Base-by-base conservation (phyloP, 192 early-diverging fungal species). In the Borealophlyctis nickersoniae region DNA sequence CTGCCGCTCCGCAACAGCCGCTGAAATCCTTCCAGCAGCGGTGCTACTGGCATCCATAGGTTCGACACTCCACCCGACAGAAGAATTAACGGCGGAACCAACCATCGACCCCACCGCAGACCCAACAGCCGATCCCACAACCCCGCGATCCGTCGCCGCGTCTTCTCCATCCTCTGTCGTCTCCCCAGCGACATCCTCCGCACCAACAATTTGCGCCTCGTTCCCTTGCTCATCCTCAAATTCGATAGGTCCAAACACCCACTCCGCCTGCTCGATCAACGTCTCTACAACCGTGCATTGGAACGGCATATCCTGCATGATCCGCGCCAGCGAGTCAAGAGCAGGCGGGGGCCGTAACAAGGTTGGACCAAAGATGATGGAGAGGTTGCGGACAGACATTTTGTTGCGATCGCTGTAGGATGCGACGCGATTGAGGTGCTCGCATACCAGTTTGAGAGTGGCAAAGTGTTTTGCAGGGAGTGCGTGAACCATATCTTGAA, bases 311-410 rank as follows among this genome's bases (percentile, higher is more conserved):
- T 81, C 75, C 30, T 52, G 32, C 52, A 81, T 67, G 0, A 63
- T 28, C 4, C 69, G 60, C 28, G 52, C 63, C 27, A 73, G 50
- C 0, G 62, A 55, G 56, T 79, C 73, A 23, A 69, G 23, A 4
- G 63, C 64, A 1, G 74, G 75, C 4, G 73, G 74, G 4, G 69
- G 71, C 31, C 55, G n/a, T 9, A 81, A 56, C 29, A 98, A 67
- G 3, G 90, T 95, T 11, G 92, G 92, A 3, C 88, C 94, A 88
- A 98, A 96, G 28, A 98, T 92, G 34, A 96, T 92, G 24, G 92
- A 85, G 54, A 98, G 71, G 56, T 97, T 98, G 70, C 94, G 91
- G 36, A 91, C 72, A 2, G 83, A 87, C 96, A 98, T 98, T 57
- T 91, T 81, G 73, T 98, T 98, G 27, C 81, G 72, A 33, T 68